Percentiles rank a stretch among this genome's conserved stretches.
Evolutionary conservation across 306 rosid genomes (phyloP).

Genomic region (Cicer pinnatifidum): DNA sequence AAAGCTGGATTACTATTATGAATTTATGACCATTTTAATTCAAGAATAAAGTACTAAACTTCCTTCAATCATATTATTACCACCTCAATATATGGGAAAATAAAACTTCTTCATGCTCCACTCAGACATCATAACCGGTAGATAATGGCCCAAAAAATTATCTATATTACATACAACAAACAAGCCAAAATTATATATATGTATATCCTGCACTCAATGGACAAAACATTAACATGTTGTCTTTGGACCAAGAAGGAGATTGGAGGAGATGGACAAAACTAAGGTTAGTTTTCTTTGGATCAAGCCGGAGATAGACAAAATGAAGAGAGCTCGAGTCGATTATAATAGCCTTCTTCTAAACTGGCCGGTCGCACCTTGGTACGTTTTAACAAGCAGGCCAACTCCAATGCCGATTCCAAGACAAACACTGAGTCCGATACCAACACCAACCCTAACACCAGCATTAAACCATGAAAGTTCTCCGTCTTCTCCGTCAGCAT

Average conservation of each 20-base stretch:
- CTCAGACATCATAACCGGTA: constrained; percentile 36
- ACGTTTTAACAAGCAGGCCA: constrained; percentile 71
- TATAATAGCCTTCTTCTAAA: constrained; percentile 61
- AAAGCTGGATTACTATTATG: constrained; percentile 15
- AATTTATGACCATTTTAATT: constrained; percentile 2
- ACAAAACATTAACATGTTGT: constrained; percentile 32
- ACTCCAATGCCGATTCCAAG: constrained; percentile 84
- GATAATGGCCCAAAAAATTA: constrained; percentile 33
- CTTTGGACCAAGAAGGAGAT: constrained; percentile 33
- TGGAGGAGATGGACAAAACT: neutral
- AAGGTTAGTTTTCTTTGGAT: constrained; percentile 43
- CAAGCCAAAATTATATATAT: constrained; percentile 20
- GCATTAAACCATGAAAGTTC: constrained; percentile 89
- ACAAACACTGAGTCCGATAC: constrained; percentile 85
- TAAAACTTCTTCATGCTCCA: constrained; percentile 44
- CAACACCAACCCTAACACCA: constrained; percentile 79
- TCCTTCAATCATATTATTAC: constrained; percentile 13
- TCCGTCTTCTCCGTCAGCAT: constrained; percentile 73
- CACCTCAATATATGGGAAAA: constrained; percentile 37
- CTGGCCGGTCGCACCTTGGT: constrained; percentile 76
- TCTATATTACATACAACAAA: constrained; percentile 45
- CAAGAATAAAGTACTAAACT: constrained; percentile 14
- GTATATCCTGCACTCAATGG: constrained; percentile 37
- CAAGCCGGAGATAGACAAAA: constrained; percentile 18
- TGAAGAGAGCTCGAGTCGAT: constrained; percentile 1